These are phyloP conservation scores for Xylaria bambusicola DNA, from an alignment of 495 filamentous ascomycete genomes.

Conservation along the genomic window DNA sequence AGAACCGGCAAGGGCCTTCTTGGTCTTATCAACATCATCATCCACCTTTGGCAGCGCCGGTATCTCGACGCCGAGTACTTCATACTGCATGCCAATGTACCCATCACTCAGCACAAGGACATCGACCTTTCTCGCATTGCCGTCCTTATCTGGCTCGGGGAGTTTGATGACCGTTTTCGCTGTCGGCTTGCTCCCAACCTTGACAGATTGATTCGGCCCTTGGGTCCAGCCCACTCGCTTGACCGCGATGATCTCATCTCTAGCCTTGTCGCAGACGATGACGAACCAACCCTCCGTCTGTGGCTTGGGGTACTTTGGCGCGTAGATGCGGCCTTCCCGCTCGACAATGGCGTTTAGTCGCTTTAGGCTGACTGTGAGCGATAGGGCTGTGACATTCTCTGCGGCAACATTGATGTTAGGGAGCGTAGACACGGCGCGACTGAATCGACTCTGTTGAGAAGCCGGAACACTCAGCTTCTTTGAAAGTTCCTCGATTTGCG, in stretches of 20 bases:
- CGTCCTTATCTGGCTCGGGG: conserved; percentile 44
- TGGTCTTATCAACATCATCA: conserved; percentile 38
- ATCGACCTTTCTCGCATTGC: conserved; percentile 58
- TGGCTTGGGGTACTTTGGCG: conserved; percentile 88
- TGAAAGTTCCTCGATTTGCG: conserved; percentile 48
- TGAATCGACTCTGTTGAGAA: conserved; percentile 45
- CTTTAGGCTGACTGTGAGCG: conserved; percentile 62
- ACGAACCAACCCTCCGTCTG: conserved; percentile 96
- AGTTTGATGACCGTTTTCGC: conserved; percentile 64
- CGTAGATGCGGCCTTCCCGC: conserved; percentile 71
- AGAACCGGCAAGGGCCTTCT: conserved; percentile 13
- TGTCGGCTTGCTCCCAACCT: conserved; percentile 39
- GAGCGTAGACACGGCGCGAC: conserved; percentile 60
- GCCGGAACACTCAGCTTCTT: conserved; percentile 40
- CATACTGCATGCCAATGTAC: conserved; percentile 81
- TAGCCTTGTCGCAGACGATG: conserved; percentile 62
- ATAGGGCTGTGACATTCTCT: conserved; percentile 57
- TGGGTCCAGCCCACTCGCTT: conserved; percentile 78
- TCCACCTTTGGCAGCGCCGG: conserved; percentile 41
- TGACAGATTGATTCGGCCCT: conserved; percentile 23
- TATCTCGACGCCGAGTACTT: conserved; percentile 54
- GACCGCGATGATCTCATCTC: conserved; percentile 78
- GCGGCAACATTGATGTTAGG: conserved; percentile 70
- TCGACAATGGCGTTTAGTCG: conserved; percentile 66
- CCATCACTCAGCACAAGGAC: conserved; percentile 79